Percentiles rank a stretch among this genome's conserved stretches.
Conservation (phyloP, 1,139 yeast genomes). For the Saccharomycopsis hybrid region DNA sequence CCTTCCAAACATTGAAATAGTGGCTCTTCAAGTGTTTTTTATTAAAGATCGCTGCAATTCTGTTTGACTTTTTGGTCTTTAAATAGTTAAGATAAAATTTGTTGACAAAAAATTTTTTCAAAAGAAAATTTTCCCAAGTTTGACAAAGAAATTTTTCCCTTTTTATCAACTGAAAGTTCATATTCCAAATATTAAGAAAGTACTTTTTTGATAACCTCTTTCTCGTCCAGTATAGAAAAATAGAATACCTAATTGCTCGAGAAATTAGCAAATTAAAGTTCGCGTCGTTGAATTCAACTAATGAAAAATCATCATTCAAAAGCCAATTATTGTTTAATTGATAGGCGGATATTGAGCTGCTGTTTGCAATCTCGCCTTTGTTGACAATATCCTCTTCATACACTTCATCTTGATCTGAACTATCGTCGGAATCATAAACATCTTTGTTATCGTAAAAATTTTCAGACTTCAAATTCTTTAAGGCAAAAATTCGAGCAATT, state of each 20-base stretch:
- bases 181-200: constrained; percentile 11
- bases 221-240: constrained; percentile 17
- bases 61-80: neutral
- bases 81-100: constrained; percentile 3
- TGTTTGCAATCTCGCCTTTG: neutral
- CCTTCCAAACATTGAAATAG: neutral
- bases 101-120: constrained; percentile 12
- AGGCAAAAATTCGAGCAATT: constrained; percentile 18
- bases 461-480: constrained; percentile 12
- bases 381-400: constrained; percentile 11
- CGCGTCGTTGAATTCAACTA: constrained; percentile 9
- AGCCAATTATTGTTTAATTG: constrained; percentile 17
- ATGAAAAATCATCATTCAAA: constrained; percentile 7
- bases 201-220: constrained; percentile 7
- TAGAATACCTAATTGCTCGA: constrained; percentile 19
- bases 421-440: neutral
- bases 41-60: neutral
- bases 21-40: neutral
- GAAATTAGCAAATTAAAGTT: constrained; percentile 20
- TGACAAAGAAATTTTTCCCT: constrained; percentile 6
- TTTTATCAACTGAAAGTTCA: constrained; percentile 2
- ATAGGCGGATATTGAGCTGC: neutral
- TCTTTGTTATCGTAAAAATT: constrained; percentile 5
- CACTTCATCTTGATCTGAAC: constrained; percentile 2
- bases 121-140: constrained; percentile 13